Percentiles rank a stretch among this genome's conserved stretches.
Evolutionary conservation across 2,329 filamentous ascomycete species (phyloP).

Genomic region (Chalaropsis thielavioides): DNA sequence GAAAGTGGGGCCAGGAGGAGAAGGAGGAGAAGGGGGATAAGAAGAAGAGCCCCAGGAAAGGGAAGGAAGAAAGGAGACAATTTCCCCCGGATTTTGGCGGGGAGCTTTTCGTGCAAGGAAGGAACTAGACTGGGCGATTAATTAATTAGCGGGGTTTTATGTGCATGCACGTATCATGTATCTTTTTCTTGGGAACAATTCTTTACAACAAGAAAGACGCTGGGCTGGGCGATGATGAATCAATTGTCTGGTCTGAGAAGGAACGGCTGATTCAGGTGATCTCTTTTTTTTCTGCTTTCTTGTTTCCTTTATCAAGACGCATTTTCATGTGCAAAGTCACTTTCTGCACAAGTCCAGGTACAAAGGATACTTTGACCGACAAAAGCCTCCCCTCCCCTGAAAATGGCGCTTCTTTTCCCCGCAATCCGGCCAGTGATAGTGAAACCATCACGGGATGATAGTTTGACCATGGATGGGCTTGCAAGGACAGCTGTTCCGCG

Average conservation of each 20-base stretch:
- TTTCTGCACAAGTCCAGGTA: not conserved
- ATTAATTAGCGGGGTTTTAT: not conserved
- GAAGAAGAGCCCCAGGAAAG: not conserved
- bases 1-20: not conserved
- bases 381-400: not conserved
- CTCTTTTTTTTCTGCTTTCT: not conserved
- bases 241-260: not conserved
- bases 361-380: not conserved
- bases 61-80: not conserved
- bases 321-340: not conserved
- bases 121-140: not conserved
- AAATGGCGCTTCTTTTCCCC: not conserved
- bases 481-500: not conserved
- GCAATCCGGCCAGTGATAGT: not conserved
- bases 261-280: not conserved
- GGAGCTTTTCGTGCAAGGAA: not conserved
- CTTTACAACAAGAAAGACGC: not conserved
- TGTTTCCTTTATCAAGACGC: not conserved
- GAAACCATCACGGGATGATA: slow-evolving; percentile 3
- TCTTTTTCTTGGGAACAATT: not conserved
- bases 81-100: slow-evolving; percentile 3
- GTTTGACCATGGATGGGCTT: not conserved
- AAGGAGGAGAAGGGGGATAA: not conserved
- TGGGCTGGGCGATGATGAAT: not conserved
- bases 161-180: not conserved